Conservation (phyloP, 306 rosid genomes). For the Sicyos baderoa region DNA sequence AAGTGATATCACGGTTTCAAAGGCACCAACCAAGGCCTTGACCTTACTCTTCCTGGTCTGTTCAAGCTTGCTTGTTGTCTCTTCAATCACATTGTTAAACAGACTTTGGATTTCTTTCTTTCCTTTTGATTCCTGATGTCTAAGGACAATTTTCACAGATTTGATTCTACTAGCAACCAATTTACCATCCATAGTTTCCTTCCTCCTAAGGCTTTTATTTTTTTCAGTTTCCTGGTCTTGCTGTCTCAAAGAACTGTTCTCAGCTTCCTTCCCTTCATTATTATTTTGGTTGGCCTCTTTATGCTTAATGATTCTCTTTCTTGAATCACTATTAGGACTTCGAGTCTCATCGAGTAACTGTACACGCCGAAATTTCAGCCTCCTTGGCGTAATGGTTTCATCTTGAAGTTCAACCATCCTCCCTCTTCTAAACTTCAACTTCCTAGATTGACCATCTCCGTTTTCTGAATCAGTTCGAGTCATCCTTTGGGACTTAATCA, state of each 20-base stretch:
- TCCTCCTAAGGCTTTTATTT: slow-evolving; percentile 35
- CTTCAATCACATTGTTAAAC: slow-evolving; percentile 50
- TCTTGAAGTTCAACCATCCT: slow-evolving; percentile 51
- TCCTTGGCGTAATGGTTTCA: slow-evolving; percentile 40
- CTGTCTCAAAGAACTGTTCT: slow-evolving; percentile 26
- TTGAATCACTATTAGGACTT: slow-evolving; percentile 23
- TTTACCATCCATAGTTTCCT: slow-evolving; percentile 26
- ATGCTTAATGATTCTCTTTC: slow-evolving; percentile 21
- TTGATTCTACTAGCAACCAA: slow-evolving; percentile 23
- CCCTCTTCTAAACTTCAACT: slow-evolving; percentile 56
- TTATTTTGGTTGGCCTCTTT: slow-evolving; percentile 32
- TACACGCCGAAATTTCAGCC: slow-evolving; percentile 61
- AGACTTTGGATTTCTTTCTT: slow-evolving; percentile 43
- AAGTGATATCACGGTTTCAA: slow-evolving; percentile 37
- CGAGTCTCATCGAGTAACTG: slow-evolving; percentile 30
- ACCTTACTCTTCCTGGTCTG: too few relatives aligned
- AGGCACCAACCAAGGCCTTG: too few relatives aligned
- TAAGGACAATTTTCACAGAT: slow-evolving; percentile 55
- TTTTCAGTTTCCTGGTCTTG: slow-evolving; percentile 32
- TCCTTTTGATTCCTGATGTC: slow-evolving; percentile 45
- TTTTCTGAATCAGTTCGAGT: slow-evolving; percentile 28
- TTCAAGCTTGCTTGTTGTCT: too few relatives aligned
- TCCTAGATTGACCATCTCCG: slow-evolving; percentile 29
- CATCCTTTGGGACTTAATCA: slow-evolving; percentile 32
- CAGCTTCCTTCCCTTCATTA: slow-evolving; percentile 27